Evolutionary conservation across 2,329 filamentous ascomycete species (phyloP), one percentile per base, ranked within the genome.

Genomic region (Fusarium protoensiforme): DNA sequence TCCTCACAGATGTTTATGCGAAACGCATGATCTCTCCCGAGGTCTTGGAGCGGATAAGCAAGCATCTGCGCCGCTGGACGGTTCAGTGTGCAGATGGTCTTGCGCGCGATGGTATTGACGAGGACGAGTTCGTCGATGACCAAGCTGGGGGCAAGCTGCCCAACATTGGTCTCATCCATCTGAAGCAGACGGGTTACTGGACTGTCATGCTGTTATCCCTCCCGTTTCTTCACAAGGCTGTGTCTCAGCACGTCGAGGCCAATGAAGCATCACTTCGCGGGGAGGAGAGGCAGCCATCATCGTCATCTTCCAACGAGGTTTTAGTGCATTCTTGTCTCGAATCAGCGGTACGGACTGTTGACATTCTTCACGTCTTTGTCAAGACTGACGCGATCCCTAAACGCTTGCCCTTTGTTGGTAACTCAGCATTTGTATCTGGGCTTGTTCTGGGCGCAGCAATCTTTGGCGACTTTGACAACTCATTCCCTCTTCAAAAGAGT

Each of bases 341-440:
- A 63, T 82, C 81, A 5, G 81, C 81, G 9, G 76, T 83, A 0
- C 73, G 79, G 10, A 79, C 80, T 0, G 78, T 86, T 4, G 82
- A 84, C 6, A 78, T 86, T 0, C 74, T 85, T 1, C 79, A 83
- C 14, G 78, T 77, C 2, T 79, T 87, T 2, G 68, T 82, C 5
- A 74, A 73, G 1, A 80, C 78, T 2, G 67, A 78, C 2, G 75
- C 78, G 3, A 77, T 85, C 0, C 84, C 85, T 0, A 84, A 83
- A 33, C 79, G 84, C 2, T 72, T 86, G 5, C 85, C 85, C 0
- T 85, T 86, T 18, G 72, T 86, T 1, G 83, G 86, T 6, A 87
- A 86, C 57, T 84, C 83, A 2, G 80, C 84, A 5, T 86, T 87
- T 67, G 82, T 85, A 7, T 84, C 84, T 0, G 83, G 83, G 0